Evolutionary conservation across 768 basidiomycete species (phyloP), one percentile per base, ranked within the genome.

Genomic region (Auricularia sp.): DNA sequence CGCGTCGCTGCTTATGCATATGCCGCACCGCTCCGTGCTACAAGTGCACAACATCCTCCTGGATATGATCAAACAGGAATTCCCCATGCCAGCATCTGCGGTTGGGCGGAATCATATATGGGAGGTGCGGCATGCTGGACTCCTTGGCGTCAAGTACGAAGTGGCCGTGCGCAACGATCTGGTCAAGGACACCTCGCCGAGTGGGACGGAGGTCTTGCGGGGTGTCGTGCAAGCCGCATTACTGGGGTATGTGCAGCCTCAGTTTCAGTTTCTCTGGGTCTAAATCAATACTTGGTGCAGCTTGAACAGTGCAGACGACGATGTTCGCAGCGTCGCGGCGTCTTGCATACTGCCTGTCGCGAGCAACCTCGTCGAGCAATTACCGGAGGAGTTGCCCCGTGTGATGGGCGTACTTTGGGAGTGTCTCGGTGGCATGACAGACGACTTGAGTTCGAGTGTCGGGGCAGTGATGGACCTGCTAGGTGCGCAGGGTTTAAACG

Each of bases 121-220:
- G 97, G 93, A 98, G 75, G 89, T 99, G 61, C 83, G 96, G 63
- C 97, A 99, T 78, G 95, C 97, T n/a, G 97, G 97, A 35, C 77
- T 99, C 65, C 82, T 98, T 8, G 97, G 97, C 1, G 86, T 99
- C 74, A 98, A 98, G 78, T 98, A 98, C 73, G 92, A 98, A 74
- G 94, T 98, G 43, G 97, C 96, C 14, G 97, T 98, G 18, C 80
- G 93, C 67, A 85, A 81, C 63, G 93, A 97, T 72, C 76, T 98
- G 29, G 86, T 98, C 64, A 83, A 84, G 16, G 75, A 73, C 33
- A 71, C 76, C 6, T 69, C 64, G 4, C 62, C 33, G 6, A 63
- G 73, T 4, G 87, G 86, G 18, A 78, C 74, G 65, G 77, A 80
- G 18, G 79, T 97, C 21, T 76, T 99, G 59, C 79, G 81, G 36